Evolutionary conservation across 140 eudicot species (phyloP).

Genomic region (Bidens hawaiensis): DNA sequence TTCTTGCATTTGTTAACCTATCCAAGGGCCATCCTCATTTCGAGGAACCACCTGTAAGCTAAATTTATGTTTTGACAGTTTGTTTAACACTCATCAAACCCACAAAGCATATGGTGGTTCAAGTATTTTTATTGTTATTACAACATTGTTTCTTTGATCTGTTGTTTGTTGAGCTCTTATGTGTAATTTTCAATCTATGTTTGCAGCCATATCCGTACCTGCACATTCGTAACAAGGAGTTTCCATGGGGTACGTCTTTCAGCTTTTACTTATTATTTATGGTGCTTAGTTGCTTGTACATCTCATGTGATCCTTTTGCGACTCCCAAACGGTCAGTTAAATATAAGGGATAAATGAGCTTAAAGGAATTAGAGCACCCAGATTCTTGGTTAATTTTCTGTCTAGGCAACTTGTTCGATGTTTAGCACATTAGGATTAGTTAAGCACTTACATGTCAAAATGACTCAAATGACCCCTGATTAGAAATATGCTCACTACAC

Average conservation of each 20-base stretch:
- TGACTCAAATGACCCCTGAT: too few species aligned
- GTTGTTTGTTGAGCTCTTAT: background rate
- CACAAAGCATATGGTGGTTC: background rate
- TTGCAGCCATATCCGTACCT: conserved; percentile 81
- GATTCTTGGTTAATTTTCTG: background rate
- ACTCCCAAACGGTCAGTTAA: background rate
- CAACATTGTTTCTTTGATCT: background rate
- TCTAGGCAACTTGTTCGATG: too few species aligned
- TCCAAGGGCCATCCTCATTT: conserved; percentile 90
- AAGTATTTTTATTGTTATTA: background rate
- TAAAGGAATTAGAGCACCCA: background rate
- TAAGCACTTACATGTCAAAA: too few species aligned
- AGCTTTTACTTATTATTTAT: background rate
- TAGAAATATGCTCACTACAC: too few species aligned
- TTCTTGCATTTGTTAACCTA: conserved; percentile 45
- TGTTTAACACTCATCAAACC: background rate
- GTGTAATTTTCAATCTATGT: background rate
- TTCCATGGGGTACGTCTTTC: conserved; percentile 83
- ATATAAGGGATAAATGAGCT: too few species aligned
- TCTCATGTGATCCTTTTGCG: background rate
- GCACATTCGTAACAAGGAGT: conserved; percentile 99
- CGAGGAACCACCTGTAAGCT: conserved; percentile 81
- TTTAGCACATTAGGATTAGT: too few species aligned
- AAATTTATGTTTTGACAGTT: background rate
- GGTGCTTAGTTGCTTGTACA: background rate